Percentiles rank a stretch among this genome's conserved stretches.
Conservation (phyloP, 2,329 filamentous ascomycete species). For the Fusarium subglutinans region DNA sequence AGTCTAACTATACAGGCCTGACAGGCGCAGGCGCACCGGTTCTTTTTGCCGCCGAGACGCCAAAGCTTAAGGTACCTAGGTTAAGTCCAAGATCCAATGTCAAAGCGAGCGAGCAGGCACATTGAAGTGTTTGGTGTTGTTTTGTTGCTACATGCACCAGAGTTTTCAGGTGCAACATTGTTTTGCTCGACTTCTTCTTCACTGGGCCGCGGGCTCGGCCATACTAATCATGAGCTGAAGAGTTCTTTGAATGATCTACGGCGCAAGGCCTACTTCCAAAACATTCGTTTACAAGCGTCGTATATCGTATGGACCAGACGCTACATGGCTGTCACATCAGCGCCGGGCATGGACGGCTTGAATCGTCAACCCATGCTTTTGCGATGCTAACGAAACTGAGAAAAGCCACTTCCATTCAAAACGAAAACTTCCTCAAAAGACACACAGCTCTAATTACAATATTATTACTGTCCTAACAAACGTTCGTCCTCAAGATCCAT, state of each 20-base stretch:
- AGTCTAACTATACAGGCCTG: constrained; percentile 14
- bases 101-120: background rate
- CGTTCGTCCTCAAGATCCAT: background rate
- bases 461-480: background rate
- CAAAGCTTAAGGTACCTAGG: background rate
- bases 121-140: background rate
- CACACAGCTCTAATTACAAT: background rate
- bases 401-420: constrained; percentile 43
- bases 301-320: background rate
- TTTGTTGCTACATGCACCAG: background rate
- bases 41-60: constrained; percentile 32
- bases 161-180: background rate
- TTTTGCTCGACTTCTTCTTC: background rate
- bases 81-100: background rate
- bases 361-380: constrained; percentile 64
- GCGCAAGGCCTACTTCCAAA: constrained; percentile 46
- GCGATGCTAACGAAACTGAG: constrained; percentile 68
- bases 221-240: background rate
- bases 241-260: constrained; percentile 54
- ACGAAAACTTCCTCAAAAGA: background rate
- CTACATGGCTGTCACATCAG: background rate
- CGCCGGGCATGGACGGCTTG: background rate
- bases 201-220: background rate
- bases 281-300: background rate
- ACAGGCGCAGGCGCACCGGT: constrained; percentile 32